phyloP scores from a whole-genome alignment of 2,329 filamentous ascomycete genomes.

The Knoxdaviesia proteae region DNA sequence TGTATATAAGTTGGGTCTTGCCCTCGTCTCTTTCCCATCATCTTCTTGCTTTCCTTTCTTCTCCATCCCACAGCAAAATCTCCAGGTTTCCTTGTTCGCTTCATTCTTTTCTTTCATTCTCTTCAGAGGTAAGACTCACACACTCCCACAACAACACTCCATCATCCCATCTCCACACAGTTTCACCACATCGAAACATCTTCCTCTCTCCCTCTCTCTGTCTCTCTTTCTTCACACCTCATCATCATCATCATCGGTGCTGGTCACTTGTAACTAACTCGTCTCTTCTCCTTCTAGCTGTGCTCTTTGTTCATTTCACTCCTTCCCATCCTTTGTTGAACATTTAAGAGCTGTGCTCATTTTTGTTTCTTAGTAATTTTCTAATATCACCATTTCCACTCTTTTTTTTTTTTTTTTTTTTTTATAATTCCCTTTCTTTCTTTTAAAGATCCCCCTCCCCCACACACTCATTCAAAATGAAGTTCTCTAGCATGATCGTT shows the following conservation, averaged over 20 bases:
- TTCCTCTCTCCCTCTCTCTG: not conserved
- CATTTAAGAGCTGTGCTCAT: slow-evolving; percentile 23
- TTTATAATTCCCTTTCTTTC: slow-evolving; percentile 7
- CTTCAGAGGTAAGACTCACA: slow-evolving; percentile 20
- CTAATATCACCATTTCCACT: too few species aligned
- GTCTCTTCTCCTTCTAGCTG: slow-evolving; percentile 16
- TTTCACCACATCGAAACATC: not conserved
- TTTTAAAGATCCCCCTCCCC: slow-evolving; percentile 9
- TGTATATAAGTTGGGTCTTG: slow-evolving; percentile 16
- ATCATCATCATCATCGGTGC: too few species aligned
- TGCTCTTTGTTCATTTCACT: slow-evolving; percentile 25
- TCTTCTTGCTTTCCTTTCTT: slow-evolving; percentile 7
- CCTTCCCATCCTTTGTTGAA: slow-evolving; percentile 17
- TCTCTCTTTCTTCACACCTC: too few species aligned
- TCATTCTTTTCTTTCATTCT: slow-evolving; percentile 22
- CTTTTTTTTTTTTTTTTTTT: not conserved
- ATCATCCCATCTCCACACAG: not conserved
- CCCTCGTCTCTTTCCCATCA: slow-evolving; percentile 5
- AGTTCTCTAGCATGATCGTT: slow-evolving; percentile 23
- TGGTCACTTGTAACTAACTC: slow-evolving; percentile 4
- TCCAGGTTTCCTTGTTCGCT: slow-evolving; percentile 9
- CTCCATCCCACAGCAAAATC: slow-evolving; percentile 11
- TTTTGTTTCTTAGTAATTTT: slow-evolving; percentile 8
- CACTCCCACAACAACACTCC: not conserved
- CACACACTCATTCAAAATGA: slow-evolving; percentile 21